Evolutionary conservation across 768 basidiomycete species (phyloP).

Genomic region (Leucocoprinus sp.): DNA sequence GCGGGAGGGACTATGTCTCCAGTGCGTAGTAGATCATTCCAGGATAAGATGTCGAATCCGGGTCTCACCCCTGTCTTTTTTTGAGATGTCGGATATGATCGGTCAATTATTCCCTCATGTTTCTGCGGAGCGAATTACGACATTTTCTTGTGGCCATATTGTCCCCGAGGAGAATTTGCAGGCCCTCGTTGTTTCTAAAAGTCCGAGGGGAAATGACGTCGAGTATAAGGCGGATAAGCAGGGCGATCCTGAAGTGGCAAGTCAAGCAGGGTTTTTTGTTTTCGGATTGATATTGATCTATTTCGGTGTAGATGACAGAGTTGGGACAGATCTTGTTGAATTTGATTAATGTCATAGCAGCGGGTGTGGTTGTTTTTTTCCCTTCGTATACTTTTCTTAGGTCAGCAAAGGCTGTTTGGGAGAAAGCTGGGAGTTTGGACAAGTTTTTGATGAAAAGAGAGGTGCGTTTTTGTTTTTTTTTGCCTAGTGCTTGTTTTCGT

Average conservation of each 20-base stretch:
- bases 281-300: slow-evolving; percentile 5
- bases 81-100: slow-evolving; percentile 88
- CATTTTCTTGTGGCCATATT: slow-evolving; percentile 89
- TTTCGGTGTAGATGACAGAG: slow-evolving; percentile 57
- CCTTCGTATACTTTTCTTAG: slow-evolving; percentile 86
- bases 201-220: slow-evolving; percentile 65
- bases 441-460: slow-evolving; percentile 67
- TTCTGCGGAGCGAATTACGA: slow-evolving; percentile 51
- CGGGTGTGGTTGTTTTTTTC: slow-evolving; percentile 89
- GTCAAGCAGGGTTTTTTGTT: slow-evolving; percentile 17
- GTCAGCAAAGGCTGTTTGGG: slow-evolving; percentile 59
- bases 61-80: slow-evolving; percentile 3
- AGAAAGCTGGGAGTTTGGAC: slow-evolving; percentile 46
- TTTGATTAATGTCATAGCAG: slow-evolving; percentile 67
- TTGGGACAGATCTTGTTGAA: slow-evolving; percentile 82
- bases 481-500: not conserved
- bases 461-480: slow-evolving; percentile 29
- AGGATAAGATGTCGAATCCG: not conserved
- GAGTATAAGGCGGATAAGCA: slow-evolving; percentile 79
- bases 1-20: slow-evolving; percentile 99
- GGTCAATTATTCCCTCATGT: slow-evolving; percentile 72
- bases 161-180: slow-evolving; percentile 75
- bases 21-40: too few relatives aligned
- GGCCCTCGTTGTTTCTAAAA: slow-evolving; percentile 64
- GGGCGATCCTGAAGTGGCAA: slow-evolving; percentile 53